These are phyloP conservation scores for Punica granatum DNA, from an alignment of 345 rosid species.

Conservation along the genomic window DNA sequence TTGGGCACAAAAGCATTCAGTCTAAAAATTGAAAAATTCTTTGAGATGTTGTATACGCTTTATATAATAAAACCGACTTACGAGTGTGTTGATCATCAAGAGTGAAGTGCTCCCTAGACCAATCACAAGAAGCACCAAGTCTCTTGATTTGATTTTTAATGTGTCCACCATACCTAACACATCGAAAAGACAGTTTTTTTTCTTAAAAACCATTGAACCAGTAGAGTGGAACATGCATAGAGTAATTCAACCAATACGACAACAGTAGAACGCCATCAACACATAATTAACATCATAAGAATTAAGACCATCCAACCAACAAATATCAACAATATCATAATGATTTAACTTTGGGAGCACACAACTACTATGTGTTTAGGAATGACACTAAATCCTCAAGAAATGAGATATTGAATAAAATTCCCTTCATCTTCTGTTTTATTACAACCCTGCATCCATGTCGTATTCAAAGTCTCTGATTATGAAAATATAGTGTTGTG, in stretches of 20 bases:
- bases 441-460: neutral
- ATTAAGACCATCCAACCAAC: neutral
- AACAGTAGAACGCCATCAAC: neutral
- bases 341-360: neutral
- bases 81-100: constrained; percentile 98
- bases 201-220: neutral
- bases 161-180: constrained; percentile 86
- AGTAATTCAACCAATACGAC: neutral
- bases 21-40: neutral
- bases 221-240: neutral
- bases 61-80: constrained; percentile 56
- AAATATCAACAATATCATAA: neutral
- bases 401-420: neutral
- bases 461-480: neutral
- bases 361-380: neutral
- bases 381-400: neutral
- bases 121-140: constrained; percentile 98
- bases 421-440: neutral
- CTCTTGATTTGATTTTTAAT: constrained; percentile 91
- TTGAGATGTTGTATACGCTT: neutral
- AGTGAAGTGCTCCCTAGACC: constrained; percentile 89
- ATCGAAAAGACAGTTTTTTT: constrained; percentile 6
- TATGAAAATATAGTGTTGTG: neutral
- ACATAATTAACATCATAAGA: neutral
- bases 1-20: neutral